Evolutionary conservation across 1,284 basidiomycete species (phyloP).

Genomic region (Ceratobasidium theobromae): DNA sequence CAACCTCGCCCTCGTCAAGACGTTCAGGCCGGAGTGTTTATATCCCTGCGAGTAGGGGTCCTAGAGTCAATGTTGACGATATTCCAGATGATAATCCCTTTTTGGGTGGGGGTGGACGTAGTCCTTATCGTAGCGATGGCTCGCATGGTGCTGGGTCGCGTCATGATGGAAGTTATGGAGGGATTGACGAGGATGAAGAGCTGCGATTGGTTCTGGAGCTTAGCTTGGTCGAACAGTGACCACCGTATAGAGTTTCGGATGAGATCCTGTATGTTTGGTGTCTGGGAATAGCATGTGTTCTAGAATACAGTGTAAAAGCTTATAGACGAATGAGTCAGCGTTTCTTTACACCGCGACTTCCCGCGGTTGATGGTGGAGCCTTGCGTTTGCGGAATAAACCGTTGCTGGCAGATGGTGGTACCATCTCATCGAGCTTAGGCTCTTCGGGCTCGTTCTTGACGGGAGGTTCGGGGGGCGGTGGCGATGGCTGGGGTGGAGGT

Average conservation of each 20-base stretch:
- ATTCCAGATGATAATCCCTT: constrained; percentile 5
- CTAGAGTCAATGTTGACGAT: constrained; percentile 9
- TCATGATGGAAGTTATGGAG: constrained; percentile 38
- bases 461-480: background rate
- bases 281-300: background rate
- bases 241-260: background rate
- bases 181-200: constrained; percentile 52
- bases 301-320: background rate
- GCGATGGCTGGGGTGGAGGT: background rate
- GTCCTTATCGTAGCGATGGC: constrained; percentile 25
- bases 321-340: background rate
- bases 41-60: constrained; percentile 17
- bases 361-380: constrained; percentile 15
- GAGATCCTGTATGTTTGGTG: background rate
- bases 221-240: constrained; percentile 52
- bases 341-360: constrained; percentile 20
- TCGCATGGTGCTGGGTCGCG: background rate
- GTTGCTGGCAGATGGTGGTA: background rate
- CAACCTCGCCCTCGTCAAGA: constrained; percentile 28
- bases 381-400: constrained; percentile 28
- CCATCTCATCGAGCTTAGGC: background rate
- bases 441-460: constrained; percentile 18
- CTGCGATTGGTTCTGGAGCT: constrained; percentile 56
- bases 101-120: constrained; percentile 11
- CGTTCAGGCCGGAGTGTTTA: constrained; percentile 14